Conservation (phyloP, 2,329 filamentous ascomycete genomes). For the Verticillium nubilum region DNA sequence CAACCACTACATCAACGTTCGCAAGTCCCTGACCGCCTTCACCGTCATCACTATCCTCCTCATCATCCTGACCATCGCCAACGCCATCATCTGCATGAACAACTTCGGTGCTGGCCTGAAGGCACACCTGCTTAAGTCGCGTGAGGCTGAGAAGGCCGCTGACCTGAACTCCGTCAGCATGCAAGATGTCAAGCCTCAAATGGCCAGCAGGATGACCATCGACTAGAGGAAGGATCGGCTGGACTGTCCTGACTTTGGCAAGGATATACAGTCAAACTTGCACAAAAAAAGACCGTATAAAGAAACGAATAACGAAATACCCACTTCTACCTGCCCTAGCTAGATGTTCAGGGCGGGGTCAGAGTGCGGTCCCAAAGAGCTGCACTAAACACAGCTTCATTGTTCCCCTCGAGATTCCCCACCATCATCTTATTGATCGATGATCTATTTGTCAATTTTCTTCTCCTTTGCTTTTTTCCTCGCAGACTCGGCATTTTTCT, state of each 20-base stretch:
- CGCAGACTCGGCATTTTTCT: background rate
- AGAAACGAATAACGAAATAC: constrained; percentile 14
- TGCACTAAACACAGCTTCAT: background rate
- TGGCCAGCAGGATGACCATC: constrained; percentile 56
- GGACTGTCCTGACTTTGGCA: background rate
- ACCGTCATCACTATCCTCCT: constrained; percentile 87
- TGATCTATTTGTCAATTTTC: background rate
- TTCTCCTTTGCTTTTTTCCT: background rate
- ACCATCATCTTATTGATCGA: background rate
- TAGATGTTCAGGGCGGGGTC: background rate
- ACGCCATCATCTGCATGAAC: constrained; percentile 78
- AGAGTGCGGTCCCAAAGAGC: background rate
- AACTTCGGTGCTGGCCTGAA: constrained; percentile 92
- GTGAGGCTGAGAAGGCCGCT: constrained; percentile 46
- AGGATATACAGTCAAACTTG: background rate
- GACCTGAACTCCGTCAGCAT: constrained; percentile 51
- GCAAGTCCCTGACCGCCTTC: constrained; percentile 85
- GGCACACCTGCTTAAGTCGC: constrained; percentile 64
- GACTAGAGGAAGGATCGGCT: constrained; percentile 34
- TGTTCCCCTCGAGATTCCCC: background rate
- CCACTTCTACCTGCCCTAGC: constrained; percentile 5
- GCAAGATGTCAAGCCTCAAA: constrained; percentile 50
- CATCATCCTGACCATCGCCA: constrained; percentile 81
- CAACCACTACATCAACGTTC: constrained; percentile 67
- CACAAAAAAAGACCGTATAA: constrained; percentile 5